Evolutionary conservation across 768 basidiomycete genomes (phyloP).

Genomic region (Leccinum incarnatum): DNA sequence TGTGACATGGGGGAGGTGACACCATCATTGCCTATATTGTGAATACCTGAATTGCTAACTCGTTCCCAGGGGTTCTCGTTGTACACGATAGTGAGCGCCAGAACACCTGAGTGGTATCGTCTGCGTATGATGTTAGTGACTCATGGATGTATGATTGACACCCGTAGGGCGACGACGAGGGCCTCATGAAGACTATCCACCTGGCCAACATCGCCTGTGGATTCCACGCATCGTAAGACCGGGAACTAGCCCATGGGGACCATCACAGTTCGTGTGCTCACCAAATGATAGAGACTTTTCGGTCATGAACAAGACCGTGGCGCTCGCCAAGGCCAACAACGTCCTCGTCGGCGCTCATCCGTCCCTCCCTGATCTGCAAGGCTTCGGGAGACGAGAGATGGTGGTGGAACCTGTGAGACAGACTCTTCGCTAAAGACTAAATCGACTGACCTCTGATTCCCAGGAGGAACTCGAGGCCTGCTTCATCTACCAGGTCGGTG

Average conservation of each 20-base stretch:
- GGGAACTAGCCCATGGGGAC: not conserved
- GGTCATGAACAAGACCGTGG: conserved; percentile 62
- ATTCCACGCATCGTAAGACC: conserved; percentile 57
- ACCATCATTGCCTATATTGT: not conserved
- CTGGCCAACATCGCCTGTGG: conserved; percentile 67
- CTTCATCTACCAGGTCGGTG: conserved; percentile 69
- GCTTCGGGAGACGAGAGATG: conserved; percentile 67
- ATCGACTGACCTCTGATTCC: not conserved
- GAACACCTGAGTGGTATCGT: not conserved
- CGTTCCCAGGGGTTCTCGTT: conserved; percentile 47
- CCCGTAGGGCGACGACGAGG: conserved; percentile 48
- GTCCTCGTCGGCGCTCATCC: conserved; percentile 69
- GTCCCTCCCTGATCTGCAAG: conserved; percentile 56
- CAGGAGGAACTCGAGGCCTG: conserved; percentile 56
- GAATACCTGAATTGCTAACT: conserved; percentile 2
- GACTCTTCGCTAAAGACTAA: not conserved
- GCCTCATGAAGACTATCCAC: conserved; percentile 54
- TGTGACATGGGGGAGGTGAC: conserved; percentile 57
- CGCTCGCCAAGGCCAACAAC: conserved; percentile 51
- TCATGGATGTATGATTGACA: not conserved
- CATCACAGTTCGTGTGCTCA: not conserved
- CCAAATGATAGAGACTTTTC: conserved; percentile 49
- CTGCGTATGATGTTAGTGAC: not conserved
- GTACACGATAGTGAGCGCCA: conserved; percentile 39
- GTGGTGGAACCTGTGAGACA: conserved; percentile 50